Evolutionary conservation across 2,329 filamentous ascomycete genomes (phyloP), one percentile per base, ranked within the genome.

Genomic region (Aspergillus amoenus): DNA sequence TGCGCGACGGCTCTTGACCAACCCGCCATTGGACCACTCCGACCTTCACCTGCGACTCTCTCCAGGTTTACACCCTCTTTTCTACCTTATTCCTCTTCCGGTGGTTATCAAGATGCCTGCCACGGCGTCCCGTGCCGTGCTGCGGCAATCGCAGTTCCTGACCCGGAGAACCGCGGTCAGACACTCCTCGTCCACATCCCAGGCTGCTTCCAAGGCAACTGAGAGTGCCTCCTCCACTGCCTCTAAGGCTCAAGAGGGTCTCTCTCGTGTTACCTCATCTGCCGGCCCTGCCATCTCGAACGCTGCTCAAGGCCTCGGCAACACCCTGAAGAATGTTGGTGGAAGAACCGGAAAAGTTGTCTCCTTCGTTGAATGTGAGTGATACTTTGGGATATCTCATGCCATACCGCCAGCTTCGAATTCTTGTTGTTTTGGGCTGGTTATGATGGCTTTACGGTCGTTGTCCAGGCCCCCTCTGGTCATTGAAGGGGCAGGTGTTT

Each of bases 291-390:
- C 87, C 60, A 81, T 95, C 68, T 82, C 84, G 67, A 87, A 85
- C 72, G 90, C 89, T 67, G 89, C 89, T 56, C 84, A 85, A 72
- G 84, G 85, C 55, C 78, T 88, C 65, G 79, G 82, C 65, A 84
- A 79, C 71, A 86, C 89, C 57, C 78, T 96, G 67, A 82, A 85
- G 74, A 89, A 86, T 78, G 83, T 93, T 73, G 93, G 92, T 70
- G 93, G 93, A 70, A 86, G 89, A 69, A 93, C 91, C 61, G 92
- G 91, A 70, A 86, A 84, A 76, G 72, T 93, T 66, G 84, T 96
- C 75, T 82, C 81, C 67, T 90, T 93, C 71, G 82, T 94, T 70
- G 90, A 97, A 84, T 88, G 94, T 97, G 85, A 80, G 92, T 43
- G 57, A 48, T 50, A 18, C 45, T 52, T 57, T 61, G 64, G 49